Percentiles rank a stretch among this genome's conserved stretches.
phyloP scores from a whole-genome alignment of 495 filamentous ascomycete species.

The Penicillium diatomitis region DNA sequence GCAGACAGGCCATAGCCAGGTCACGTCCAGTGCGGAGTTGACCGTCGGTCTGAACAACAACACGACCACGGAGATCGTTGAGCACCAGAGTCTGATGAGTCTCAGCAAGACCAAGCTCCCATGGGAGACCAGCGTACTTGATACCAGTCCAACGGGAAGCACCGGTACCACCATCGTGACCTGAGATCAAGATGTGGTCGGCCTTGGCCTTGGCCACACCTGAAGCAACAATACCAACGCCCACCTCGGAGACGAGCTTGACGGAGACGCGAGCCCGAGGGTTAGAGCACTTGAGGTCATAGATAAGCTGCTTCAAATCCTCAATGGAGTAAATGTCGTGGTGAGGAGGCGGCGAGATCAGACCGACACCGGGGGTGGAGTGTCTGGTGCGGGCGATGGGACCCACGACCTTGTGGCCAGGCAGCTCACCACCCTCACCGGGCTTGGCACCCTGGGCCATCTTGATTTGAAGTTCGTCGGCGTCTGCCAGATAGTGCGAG shows the following conservation, averaged over 20 bases:
- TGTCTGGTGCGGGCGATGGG: conserved; percentile 94
- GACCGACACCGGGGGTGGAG: conserved; percentile 96
- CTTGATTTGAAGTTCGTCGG: conserved; percentile 99
- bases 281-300: conserved; percentile 97
- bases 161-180: conserved; percentile 96
- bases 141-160: conserved; percentile 99
- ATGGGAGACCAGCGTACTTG: conserved; percentile 97
- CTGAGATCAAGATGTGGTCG: conserved; percentile 96
- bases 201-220: conserved; percentile 98
- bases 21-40: conserved; percentile 92
- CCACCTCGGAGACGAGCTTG: conserved; percentile 96
- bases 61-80: conserved; percentile 93
- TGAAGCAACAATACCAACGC: conserved; percentile 96
- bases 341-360: conserved; percentile 97
- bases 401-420: conserved; percentile 95
- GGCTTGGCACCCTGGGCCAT: conserved; percentile 99
- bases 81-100: conserved; percentile 98
- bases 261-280: conserved; percentile 93
- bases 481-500: conserved; percentile 95
- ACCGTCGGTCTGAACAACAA: conserved; percentile 96
- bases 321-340: conserved; percentile 99
- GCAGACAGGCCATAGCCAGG: conserved; percentile 89
- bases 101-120: conserved; percentile 96
- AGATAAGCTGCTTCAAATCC: conserved; percentile 97
- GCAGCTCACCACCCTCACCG: conserved; percentile 95